Evolutionary conservation across 2,329 filamentous ascomycete genomes (phyloP).

Genomic region (Polytolypa hystricis): DNA sequence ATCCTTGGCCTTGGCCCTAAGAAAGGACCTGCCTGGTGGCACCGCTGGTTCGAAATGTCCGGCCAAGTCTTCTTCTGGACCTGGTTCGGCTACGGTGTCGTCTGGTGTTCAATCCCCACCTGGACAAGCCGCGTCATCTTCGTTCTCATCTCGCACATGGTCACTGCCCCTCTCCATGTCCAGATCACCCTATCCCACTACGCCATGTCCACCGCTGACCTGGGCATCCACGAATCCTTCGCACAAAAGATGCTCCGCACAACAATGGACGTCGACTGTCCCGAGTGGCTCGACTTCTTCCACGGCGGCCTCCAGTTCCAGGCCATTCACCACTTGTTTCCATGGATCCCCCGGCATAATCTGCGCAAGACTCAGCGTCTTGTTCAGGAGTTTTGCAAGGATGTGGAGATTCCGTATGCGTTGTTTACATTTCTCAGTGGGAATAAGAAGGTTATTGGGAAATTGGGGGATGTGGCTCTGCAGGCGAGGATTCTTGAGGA

Average conservation of each 20-base stretch:
- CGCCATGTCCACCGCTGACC: slow-evolving; percentile 79
- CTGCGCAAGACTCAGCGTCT: slow-evolving; percentile 62
- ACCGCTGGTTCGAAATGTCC: slow-evolving; percentile 62
- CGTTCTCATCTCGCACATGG: slow-evolving; percentile 66
- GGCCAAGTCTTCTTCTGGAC: slow-evolving; percentile 74
- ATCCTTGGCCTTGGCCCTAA: slow-evolving; percentile 57
- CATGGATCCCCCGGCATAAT: slow-evolving; percentile 74
- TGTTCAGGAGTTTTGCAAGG: slow-evolving; percentile 68
- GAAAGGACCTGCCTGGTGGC: slow-evolving; percentile 71
- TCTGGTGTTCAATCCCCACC: slow-evolving; percentile 62
- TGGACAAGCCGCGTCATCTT: slow-evolving; percentile 60
- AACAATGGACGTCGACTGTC: slow-evolving; percentile 87
- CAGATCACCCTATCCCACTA: slow-evolving; percentile 90
- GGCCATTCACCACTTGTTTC: slow-evolving; percentile 75
- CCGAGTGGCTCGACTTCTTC: slow-evolving; percentile 77
- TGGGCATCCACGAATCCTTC: slow-evolving; percentile 75
- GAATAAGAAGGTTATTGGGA: slow-evolving; percentile 63
- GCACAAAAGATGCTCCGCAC: slow-evolving; percentile 83
- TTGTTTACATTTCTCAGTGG: slow-evolving; percentile 73
- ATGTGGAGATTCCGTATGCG: slow-evolving; percentile 77
- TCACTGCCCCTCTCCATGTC: slow-evolving; percentile 70
- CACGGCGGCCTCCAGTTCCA: slow-evolving; percentile 86
- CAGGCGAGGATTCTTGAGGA: slow-evolving; percentile 64
- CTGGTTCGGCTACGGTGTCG: slow-evolving; percentile 71
- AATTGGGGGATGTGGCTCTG: slow-evolving; percentile 60